Evolutionary conservation across 805 yeast genomes (phyloP), one percentile per base, ranked within the genome.

Genomic region (Yarrowia sp.): DNA sequence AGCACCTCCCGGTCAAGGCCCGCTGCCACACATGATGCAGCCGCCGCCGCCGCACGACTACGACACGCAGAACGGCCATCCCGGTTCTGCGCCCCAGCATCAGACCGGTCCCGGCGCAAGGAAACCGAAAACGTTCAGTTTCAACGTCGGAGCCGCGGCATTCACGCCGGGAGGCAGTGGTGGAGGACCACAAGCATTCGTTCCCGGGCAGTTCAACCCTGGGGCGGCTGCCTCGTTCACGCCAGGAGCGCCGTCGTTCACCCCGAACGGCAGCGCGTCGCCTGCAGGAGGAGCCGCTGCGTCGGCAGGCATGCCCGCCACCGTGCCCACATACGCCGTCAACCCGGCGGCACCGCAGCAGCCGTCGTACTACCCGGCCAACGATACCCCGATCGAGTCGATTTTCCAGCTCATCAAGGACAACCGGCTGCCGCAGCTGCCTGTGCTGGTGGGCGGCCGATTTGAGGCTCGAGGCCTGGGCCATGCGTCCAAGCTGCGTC

Each of bases 71-170:
- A 42, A 45, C 26, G 50, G 32, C 16, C 65, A 59, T 42, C 49
- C 35, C 16, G 50, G 32, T 16, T 52, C 43, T 40, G 40, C 35
- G 36, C 45, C 19, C 16, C 46, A 15, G 36, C 65, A 26, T 36
- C 52, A 32, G 26, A 43, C 12, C 14, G 43, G 19, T 8, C 46
- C 8, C 12, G 38, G 11, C 16, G 42, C 55, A 36, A 46, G 48
- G 46, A 63, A 63, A 38, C 55, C 55, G 38, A 63, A 63, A 48
- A 14, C 67, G 41, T 63, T 63, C 56, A 48, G 48, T 14, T 63
- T 63, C 67, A 63, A 63, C 40, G 67, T 63, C 8, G 56, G 67
- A 2, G 67, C 67, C n/a, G 67, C 67, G 40, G 55, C 67, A n/a
- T 63, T 63, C 48, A 63, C 67, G 1, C 67, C 67, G 15, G 67